Base-by-base conservation (phyloP, 345 rosid species). In the Gossypium stocksii region DNA sequence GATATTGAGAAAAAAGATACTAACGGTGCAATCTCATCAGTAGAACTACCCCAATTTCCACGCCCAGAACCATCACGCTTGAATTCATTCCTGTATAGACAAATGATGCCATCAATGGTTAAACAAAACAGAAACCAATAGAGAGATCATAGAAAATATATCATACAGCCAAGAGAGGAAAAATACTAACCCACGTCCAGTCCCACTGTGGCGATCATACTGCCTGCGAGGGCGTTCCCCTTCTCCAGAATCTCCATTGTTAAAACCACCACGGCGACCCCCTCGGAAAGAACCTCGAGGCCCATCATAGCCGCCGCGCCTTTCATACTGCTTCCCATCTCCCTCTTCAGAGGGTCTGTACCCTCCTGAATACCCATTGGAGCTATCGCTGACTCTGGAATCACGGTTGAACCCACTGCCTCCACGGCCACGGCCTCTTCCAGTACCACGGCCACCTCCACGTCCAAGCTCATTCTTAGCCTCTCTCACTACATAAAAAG, bases 31-130 rank as follows among this genome's bases (percentile, higher is more conserved):
- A 91, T 67, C 63, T 91, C 98, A 82, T 91, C 98, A 75, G 86
- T 66, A 2, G 90, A 82, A 74, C 89, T 83, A 82, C 98, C 99
- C 99, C 99, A 95, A 65, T 95, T 95, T 34, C 97, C 94, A 34
- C 93, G 93, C 65, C 99, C 99, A 84, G 94, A 54, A 34, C 99
- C 99, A 1, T 91, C 91, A 3, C 99, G 94, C 59, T 95, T 95
- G 52, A 88, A 4, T 76, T 87, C 98, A 77, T 79, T 84, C 77
- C 99, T 95, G 64, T 43, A 67, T 48, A n/a, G n/a, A 23, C 3
- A 72, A 41, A 57, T 38, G 52, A 57, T 5, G 8, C 20, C 7
- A 27, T 11, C 13, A 12, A 12, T 15, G 12, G 16, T n/a, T 14
- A 20, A n/a, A 2, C 46, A 51, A n/a, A 46, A 10, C 23, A 20